These are phyloP conservation scores for Rhizopogon roseolus DNA, from an alignment of 768 basidiomycete species.

Conservation along the genomic window DNA sequence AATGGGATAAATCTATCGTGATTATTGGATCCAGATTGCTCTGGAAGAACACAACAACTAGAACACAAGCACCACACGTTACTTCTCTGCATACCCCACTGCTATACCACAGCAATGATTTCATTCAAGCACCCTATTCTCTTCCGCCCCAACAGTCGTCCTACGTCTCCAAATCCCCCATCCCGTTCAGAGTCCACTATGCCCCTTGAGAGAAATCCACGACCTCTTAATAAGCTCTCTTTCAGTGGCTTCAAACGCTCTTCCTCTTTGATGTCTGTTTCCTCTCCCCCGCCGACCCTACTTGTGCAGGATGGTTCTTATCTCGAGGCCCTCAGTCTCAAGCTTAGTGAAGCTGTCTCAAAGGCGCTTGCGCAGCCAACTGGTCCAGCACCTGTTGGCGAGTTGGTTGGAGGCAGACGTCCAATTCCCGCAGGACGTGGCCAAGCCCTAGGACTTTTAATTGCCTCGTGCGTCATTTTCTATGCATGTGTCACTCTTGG, in stretches of 20 bases:
- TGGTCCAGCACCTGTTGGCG: slow-evolving; percentile 45
- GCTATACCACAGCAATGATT: slow-evolving; percentile 38
- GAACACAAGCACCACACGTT: background rate
- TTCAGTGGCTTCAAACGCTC: slow-evolving; percentile 55
- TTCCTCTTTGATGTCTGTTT: slow-evolving; percentile 34
- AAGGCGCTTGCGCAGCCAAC: slow-evolving; percentile 66
- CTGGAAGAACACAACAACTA: slow-evolving; percentile 10
- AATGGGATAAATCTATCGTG: slow-evolving; percentile 40
- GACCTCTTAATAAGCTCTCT: slow-evolving; percentile 54
- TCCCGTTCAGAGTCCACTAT: slow-evolving; percentile 24
- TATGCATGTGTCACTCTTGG: slow-evolving; percentile 8
- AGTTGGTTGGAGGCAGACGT: slow-evolving; percentile 59
- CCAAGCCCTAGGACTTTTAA: slow-evolving; percentile 57
- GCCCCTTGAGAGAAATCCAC: slow-evolving; percentile 39
- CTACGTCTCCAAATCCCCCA: slow-evolving; percentile 54
- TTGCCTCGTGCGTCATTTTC: slow-evolving; percentile 55
- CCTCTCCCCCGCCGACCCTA: slow-evolving; percentile 32
- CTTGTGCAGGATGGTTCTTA: slow-evolving; percentile 77
- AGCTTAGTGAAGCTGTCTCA: slow-evolving; percentile 77
- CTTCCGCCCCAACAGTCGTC: slow-evolving; percentile 59
- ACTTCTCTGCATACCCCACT: slow-evolving; percentile 8
- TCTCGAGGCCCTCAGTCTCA: slow-evolving; percentile 69
- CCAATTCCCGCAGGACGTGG: slow-evolving; percentile 77
- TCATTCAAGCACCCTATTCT: slow-evolving; percentile 64
- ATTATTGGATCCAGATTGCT: slow-evolving; percentile 37